Evolutionary conservation across 78 protist genomes (phyloP), one percentile per base, ranked within the genome.

Genomic region (Dictyostelium firmibasis): DNA sequence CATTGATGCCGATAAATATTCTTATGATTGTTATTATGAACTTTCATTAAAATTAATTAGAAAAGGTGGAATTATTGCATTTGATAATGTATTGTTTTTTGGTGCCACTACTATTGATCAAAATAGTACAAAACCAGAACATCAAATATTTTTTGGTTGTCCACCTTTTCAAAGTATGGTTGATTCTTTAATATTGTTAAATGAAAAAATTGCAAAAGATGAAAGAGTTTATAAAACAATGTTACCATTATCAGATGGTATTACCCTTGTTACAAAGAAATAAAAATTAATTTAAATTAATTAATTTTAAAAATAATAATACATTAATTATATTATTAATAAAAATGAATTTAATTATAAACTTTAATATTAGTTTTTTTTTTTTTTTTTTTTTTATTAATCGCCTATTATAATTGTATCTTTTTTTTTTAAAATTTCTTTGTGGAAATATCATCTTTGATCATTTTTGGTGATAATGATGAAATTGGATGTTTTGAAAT

Each of bases 1-100:
- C 81, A 95, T 97, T 20, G 98, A 97, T 78, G 98, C 98, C 25
- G 95, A 97, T 31, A 97, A 97, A 67, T 16, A 18, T 11, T 29
- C 62, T 1, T 97, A 97, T 91, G 93, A 72, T 29, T 31, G 0
- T 3, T 97, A 97, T 57, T 97, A 95, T 87, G 97, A 96, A 62
- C 44, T 86, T 4, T 81, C 85, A n/a, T 35, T 96, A 2, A 38
- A 95, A 31, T 23, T 97, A 9, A 92, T 97, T 29, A n/a, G 97
- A 41, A 84, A 70, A 20, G 96, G 93, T 81, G 98, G 98, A 41
- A 27, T 97, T 0, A 96, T 97, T 33, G 95, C 95, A 38, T 83
- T 97, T 31, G 98, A 97, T 43, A 97, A 97, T 83, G 67, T 77
- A 4, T 69, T 97, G 2, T 84, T 43, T 6, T 35, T 47, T 47